phyloP scores from a whole-genome alignment of 1,139 yeast genomes.

The Candida pseudoviswanathii region DNA sequence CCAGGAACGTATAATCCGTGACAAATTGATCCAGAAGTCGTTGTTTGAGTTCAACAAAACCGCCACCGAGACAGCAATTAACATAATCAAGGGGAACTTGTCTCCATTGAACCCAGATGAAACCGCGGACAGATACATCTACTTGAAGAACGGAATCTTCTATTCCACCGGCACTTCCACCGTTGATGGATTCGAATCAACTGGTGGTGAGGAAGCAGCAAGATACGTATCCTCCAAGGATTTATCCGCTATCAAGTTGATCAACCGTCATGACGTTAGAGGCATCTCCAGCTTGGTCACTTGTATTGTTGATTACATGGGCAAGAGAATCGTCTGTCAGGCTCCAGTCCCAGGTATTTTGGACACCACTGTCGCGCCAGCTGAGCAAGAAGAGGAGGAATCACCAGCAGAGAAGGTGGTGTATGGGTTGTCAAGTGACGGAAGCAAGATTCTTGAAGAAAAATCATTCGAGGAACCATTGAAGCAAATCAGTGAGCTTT shows the following conservation, averaged over 20 bases:
- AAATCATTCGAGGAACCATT: slow-evolving; percentile 57
- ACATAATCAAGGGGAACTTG: slow-evolving; percentile 72
- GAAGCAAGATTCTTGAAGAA: slow-evolving; percentile 47
- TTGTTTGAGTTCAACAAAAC: slow-evolving; percentile 74
- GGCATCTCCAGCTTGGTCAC: slow-evolving; percentile 77
- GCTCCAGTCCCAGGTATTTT: slow-evolving; percentile 98
- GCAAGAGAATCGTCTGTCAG: slow-evolving; percentile 86
- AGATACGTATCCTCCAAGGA: slow-evolving; percentile 82
- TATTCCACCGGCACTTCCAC: slow-evolving; percentile 82
- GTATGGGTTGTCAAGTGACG: slow-evolving; percentile 76
- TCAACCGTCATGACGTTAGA: slow-evolving; percentile 66
- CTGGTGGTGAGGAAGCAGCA: slow-evolving; percentile 88
- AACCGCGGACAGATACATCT: slow-evolving; percentile 61
- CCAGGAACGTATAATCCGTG: slow-evolving; percentile 74
- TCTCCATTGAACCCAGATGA: slow-evolving; percentile 82
- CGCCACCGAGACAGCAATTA: slow-evolving; percentile 80
- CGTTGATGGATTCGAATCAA: slow-evolving; percentile 59
- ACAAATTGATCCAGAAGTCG: slow-evolving; percentile 71
- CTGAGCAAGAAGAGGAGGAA: slow-evolving; percentile 25
- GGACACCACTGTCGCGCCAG: slow-evolving; percentile 43
- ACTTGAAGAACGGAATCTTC: slow-evolving; percentile 79
- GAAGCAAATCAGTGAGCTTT: slow-evolving; percentile 65
- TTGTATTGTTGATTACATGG: slow-evolving; percentile 84
- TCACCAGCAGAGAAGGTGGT: slow-evolving; percentile 51
- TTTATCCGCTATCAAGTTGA: slow-evolving; percentile 65